These are phyloP conservation scores for Rhodotorula kratochvilovae DNA, from an alignment of 768 basidiomycete genomes.

Conservation along the genomic window DNA sequence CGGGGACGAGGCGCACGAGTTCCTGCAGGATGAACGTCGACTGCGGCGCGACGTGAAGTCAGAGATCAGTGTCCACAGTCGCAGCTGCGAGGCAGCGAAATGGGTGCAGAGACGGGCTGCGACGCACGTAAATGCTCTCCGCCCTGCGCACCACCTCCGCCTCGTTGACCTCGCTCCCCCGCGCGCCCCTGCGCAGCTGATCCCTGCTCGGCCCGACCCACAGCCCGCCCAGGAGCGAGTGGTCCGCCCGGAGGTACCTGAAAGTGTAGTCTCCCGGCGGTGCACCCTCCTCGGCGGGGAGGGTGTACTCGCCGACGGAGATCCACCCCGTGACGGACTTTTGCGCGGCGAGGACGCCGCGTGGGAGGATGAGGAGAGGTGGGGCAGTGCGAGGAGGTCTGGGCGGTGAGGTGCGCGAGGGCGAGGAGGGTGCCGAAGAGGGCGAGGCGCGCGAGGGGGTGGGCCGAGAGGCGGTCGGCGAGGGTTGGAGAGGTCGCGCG, in stretches of 20 bases:
- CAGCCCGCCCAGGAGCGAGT: conserved; percentile 62
- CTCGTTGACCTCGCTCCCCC: conserved; percentile 53
- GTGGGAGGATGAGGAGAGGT: not conserved
- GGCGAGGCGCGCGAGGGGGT: not conserved
- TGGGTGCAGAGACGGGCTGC: too few relatives aligned
- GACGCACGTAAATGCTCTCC: conserved; percentile 45
- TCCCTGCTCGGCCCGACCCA: conserved; percentile 55
- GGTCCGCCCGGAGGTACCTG: conserved; percentile 56
- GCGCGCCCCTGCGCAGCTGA: conserved; percentile 50
- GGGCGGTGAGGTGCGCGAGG: conserved; percentile 12
- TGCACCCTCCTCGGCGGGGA: conserved; percentile 12
- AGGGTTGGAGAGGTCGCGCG: not conserved
- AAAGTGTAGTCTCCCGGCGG: conserved; percentile 43
- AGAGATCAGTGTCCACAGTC: not conserved
- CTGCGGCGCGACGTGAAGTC: conserved; percentile 67
- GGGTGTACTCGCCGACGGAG: conserved; percentile 64
- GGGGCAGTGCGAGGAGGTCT: conserved; percentile 14
- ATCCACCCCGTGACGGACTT: conserved; percentile 75
- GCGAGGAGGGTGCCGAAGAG: not conserved
- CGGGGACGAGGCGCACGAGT: conserved; percentile 66
- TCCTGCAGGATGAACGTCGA: conserved; percentile 81
- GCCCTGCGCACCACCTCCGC: conserved; percentile 17
- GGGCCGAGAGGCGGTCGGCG: not conserved
- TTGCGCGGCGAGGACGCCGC: conserved; percentile 61
- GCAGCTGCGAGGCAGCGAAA: not conserved